These are phyloP conservation scores for Capsicum rhomboideum DNA, from an alignment of 257 asterid species.

Conservation along the genomic window DNA sequence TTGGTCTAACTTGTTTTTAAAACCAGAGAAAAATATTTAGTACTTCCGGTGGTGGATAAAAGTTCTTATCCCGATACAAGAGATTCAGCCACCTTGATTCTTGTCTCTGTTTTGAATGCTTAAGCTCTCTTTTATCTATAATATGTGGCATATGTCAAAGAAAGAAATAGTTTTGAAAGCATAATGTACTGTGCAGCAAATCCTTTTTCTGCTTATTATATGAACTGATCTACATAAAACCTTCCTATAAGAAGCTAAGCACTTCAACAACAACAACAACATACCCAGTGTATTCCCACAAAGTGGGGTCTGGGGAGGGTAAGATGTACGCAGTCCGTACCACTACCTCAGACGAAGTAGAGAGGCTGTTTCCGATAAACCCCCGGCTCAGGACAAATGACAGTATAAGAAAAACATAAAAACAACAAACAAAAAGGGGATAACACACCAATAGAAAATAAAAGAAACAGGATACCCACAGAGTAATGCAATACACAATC, in stretches of 20 bases:
- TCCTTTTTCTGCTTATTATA: neutral
- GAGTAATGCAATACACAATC: no score
- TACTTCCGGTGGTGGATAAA: neutral
- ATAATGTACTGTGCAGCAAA: neutral
- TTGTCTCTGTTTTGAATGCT: neutral
- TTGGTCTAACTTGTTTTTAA: neutral
- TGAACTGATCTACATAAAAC: neutral
- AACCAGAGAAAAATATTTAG: neutral
- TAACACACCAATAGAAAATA: no score
- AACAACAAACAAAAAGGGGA: no score
- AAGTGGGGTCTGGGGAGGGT: no score
- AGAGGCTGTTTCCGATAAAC: no score
- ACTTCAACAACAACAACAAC: no score
- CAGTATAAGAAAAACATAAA: no score
- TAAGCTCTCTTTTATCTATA: neutral
- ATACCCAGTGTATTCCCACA: no score
- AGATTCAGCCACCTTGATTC: neutral
- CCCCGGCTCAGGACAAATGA: no score
- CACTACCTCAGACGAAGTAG: no score
- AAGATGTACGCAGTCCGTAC: no score
- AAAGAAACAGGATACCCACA: no score
- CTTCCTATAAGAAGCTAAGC: neutral
- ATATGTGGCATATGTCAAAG: neutral
- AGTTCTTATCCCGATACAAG: neutral
- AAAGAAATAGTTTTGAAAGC: neutral